Percentiles rank a stretch among this genome's conserved stretches.
phyloP scores from a whole-genome alignment of 805 yeast genomes.

The Zygosaccharomyces lentus region DNA sequence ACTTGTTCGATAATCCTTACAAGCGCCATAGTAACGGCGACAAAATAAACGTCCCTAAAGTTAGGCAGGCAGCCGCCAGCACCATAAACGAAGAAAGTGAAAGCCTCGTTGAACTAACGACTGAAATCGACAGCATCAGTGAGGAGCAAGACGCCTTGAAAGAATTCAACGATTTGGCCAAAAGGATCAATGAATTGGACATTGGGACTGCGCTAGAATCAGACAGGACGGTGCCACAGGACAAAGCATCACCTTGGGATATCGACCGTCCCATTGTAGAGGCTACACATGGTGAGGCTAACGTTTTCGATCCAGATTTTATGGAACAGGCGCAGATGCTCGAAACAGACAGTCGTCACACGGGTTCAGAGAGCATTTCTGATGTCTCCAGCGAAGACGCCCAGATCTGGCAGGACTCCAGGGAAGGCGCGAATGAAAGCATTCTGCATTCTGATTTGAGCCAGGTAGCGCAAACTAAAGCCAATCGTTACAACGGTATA shows the following conservation, averaged over 20 bases:
- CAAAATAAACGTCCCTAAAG: slow-evolving; percentile 14
- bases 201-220: slow-evolving; percentile 7
- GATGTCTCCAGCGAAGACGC: slow-evolving; percentile 3
- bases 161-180: slow-evolving; percentile 20
- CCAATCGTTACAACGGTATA: not conserved
- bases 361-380: slow-evolving; percentile 12
- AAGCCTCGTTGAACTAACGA: not conserved
- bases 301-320: slow-evolving; percentile 33
- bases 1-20: slow-evolving; percentile 23
- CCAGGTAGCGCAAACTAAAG: slow-evolving; percentile 2
- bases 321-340: slow-evolving; percentile 30
- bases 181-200: slow-evolving; percentile 21
- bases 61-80: slow-evolving; percentile 3
- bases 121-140: slow-evolving; percentile 3
- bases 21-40: slow-evolving; percentile 23
- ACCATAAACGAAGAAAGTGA: slow-evolving; percentile 10
- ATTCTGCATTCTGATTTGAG: slow-evolving; percentile 11
- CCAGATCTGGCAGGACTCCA: not conserved
- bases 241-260: slow-evolving; percentile 8
- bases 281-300: slow-evolving; percentile 11
- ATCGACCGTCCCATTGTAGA: not conserved
- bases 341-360: slow-evolving; percentile 32
- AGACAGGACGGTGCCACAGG: slow-evolving; percentile 1
- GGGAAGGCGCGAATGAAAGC: not conserved
- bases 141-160: slow-evolving; percentile 10